Conservation (phyloP, 305 asterid species). For the Fraxinus xanthoxyloides region DNA sequence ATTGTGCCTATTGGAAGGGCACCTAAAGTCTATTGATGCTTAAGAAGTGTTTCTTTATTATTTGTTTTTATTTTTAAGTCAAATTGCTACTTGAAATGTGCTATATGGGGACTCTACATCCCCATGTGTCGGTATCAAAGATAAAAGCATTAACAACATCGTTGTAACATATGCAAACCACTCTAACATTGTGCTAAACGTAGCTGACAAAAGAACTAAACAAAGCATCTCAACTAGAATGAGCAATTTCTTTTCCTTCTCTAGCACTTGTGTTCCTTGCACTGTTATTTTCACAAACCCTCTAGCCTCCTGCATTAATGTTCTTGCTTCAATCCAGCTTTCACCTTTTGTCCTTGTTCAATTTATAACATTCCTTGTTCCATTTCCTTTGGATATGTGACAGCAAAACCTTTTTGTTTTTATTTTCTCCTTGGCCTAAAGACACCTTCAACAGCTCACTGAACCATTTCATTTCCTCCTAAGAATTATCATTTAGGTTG, state of each 20-base stretch:
- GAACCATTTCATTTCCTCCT: background rate
- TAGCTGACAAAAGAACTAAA: background rate
- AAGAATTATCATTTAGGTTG: background rate
- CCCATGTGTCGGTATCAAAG: background rate
- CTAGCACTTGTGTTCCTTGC: background rate
- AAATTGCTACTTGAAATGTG: background rate
- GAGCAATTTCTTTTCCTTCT: background rate
- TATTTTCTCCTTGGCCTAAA: background rate
- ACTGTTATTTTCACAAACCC: background rate
- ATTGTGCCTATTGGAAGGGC: background rate
- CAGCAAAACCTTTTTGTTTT: background rate
- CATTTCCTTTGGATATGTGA: background rate
- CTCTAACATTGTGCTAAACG: background rate
- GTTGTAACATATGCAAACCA: background rate
- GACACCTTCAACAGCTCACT: background rate
- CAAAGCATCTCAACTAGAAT: background rate
- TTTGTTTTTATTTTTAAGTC: background rate
- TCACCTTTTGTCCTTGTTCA: background rate
- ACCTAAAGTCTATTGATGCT: background rate
- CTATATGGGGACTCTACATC: background rate
- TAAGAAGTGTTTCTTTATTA: background rate
- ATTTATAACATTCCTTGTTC: background rate
- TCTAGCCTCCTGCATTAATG: background rate
- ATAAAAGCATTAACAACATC: background rate
- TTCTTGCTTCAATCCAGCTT: background rate